Evolutionary conservation across 2,329 filamentous ascomycete species (phyloP), one percentile per base, ranked within the genome.

Genomic region (Macroventuria anomochaeta): DNA sequence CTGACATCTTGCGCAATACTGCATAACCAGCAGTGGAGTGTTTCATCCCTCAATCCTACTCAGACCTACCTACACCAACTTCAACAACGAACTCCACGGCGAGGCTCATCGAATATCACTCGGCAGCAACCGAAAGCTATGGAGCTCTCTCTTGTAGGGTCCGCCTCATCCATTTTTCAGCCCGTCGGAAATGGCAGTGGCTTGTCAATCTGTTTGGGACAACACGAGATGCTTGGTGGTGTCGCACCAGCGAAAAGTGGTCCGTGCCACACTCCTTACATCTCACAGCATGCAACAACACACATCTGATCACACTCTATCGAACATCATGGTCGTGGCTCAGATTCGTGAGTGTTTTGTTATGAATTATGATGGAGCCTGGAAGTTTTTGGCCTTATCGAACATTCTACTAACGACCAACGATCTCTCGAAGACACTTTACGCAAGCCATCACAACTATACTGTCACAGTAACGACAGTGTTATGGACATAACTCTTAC

Each of bases 181-280:
- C 38, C 41, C 40, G 44, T 42, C 59, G 56, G 58, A 66, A 50
- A 65, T 65, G 64, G 64, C 61, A 64, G 61, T 63, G 55, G 58
- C 53, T 57, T 28, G 36, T 57, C 43, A 58, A 64, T 58, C 12
- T 61, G 59, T 53, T 46, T 49, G 51, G 28, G 34, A 47, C 44
- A 34, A 28, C 15, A 20, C 26, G 6, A 41, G 18, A 32, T 18
- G 49, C 43, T 43, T 44, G 42, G 29, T 15, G 25, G 26, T 43
- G 57, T 62, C 59, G 57, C 62, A 68, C 62, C 51, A 64, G 51
- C 18, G 12, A 6, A n/a, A 15, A 10, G 21, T 53, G 67, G 65
- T 54, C 63, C 56, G 64, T 69, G 67, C 65, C 7, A 44, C 34
- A n/a, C 21, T 54, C 62, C 64, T 66, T 53, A 47, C 46, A 67